Conservation (phyloP, 495 filamentous ascomycete species). For the Aspergillus ellipticus region DNA sequence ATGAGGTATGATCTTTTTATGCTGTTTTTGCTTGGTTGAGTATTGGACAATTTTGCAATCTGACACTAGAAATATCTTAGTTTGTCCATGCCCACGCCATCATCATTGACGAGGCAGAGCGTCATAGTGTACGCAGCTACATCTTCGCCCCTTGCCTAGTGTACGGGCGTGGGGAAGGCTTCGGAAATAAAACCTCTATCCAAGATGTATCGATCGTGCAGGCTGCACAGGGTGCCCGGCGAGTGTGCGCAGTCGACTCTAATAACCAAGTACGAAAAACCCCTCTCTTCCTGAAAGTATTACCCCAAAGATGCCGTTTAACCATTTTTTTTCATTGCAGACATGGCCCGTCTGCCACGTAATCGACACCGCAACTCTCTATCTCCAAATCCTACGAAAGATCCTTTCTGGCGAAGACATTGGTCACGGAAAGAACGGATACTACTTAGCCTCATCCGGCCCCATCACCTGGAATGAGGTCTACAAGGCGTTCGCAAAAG, state of each 20-base stretch:
- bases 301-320: background rate
- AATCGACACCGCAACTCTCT: constrained; percentile 39
- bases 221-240: constrained; percentile 32
- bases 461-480: constrained; percentile 45
- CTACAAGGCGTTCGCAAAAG: constrained; percentile 36
- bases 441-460: constrained; percentile 47
- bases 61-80: constrained; percentile 11
- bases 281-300: background rate
- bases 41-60: constrained; percentile 6
- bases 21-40: background rate
- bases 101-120: constrained; percentile 36
- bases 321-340: constrained; percentile 14
- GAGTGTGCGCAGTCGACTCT: constrained; percentile 36
- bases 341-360: constrained; percentile 50
- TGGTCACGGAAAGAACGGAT: constrained; percentile 40
- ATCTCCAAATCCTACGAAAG: constrained; percentile 38
- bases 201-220: constrained; percentile 46
- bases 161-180: constrained; percentile 44
- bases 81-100: constrained; percentile 28
- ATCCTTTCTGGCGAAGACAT: constrained; percentile 37
- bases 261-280: constrained; percentile 23
- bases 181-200: constrained; percentile 47
- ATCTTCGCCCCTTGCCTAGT: constrained; percentile 47
- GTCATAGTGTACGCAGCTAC: constrained; percentile 39
- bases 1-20: background rate